Base-by-base conservation (phyloP, 1,139 yeast species). In the Hemisphaericaspora xylofermentans region DNA sequence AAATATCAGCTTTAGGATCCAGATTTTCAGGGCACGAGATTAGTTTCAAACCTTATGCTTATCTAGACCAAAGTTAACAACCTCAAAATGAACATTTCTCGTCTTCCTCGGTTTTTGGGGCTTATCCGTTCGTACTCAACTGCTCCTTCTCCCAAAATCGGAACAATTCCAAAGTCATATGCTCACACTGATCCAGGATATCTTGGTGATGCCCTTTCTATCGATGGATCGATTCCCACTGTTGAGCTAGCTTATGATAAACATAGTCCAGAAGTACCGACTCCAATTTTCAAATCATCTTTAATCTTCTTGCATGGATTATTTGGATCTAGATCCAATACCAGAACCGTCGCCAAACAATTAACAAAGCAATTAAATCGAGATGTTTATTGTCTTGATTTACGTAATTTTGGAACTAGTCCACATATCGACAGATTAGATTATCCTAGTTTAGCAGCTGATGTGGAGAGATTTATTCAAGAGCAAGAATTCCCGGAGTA, bases 321-420 rank as follows among this genome's bases (percentile, higher is more conserved):
- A 10, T 88, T 93, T 60, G 98, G 98, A 1, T 82, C 86, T 42
- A 85, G 81, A 53, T 56, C 76, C 17, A 93, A 91, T 61, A 88
- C 87, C 56, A 68, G 96, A 46, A 71, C 89, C 0, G 87, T 89
- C 17, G 88, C 84, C 38, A 78, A 78, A 43, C 59, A 59, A 28
- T 55, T 72, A 24, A 57, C 76, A 64, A 47, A 74, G 57, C 57
- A 54, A 31, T 54, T 77, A 42, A 52, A 74, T 56, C 45, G 77
- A 55, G 63, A 64, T 44, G 78, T 89, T 1, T 88, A 80, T 58
- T 81, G 94, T 52, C 61, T 88, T 4, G 98, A 93, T 58, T 71
- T 91, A 46, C 71, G 98, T 48, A 91, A 93, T 63, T 96, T 91
- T 57, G 98, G 98, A 2, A 78, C 73, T n/a, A 85, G 96, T 6